Conservation (phyloP, 2,329 filamentous ascomycete genomes). For the Coniochaeta sp. region DNA sequence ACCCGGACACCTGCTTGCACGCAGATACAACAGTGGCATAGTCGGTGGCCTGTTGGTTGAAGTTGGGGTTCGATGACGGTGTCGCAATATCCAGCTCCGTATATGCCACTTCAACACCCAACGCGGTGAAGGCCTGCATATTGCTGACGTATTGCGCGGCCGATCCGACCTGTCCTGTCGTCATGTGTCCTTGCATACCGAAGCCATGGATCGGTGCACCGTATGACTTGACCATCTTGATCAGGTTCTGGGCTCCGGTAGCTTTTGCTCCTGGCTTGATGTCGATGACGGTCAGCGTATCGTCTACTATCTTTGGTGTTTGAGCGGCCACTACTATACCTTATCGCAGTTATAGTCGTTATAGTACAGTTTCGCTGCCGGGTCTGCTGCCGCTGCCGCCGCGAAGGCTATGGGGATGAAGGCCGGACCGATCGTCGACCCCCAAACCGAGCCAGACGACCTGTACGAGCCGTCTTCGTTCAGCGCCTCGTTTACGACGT, state of each 20-base stretch:
- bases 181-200: constrained; percentile 52
- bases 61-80: constrained; percentile 26
- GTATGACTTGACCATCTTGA: constrained; percentile 31
- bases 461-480: constrained; percentile 47
- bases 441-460: constrained; percentile 36
- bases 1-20: constrained; percentile 18
- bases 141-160: constrained; percentile 32
- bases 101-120: constrained; percentile 45
- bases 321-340: no score
- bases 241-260: constrained; percentile 30
- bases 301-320: no score
- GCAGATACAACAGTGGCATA: constrained; percentile 25
- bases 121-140: constrained; percentile 37
- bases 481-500: constrained; percentile 56
- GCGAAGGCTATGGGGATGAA: constrained; percentile 50
- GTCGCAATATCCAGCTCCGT: constrained; percentile 51
- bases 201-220: constrained; percentile 50
- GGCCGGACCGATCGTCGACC: constrained; percentile 44
- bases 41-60: constrained; percentile 34
- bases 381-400: constrained; percentile 43
- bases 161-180: constrained; percentile 37
- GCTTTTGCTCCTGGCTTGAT: constrained; percentile 36
- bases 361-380: constrained; percentile 38
- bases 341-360: background rate
- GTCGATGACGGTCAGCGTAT: no score